Evolutionary conservation across 139 green algal species (phyloP), one percentile per base, ranked within the genome.

Genomic region (Protoeuglena noctilucae): DNA sequence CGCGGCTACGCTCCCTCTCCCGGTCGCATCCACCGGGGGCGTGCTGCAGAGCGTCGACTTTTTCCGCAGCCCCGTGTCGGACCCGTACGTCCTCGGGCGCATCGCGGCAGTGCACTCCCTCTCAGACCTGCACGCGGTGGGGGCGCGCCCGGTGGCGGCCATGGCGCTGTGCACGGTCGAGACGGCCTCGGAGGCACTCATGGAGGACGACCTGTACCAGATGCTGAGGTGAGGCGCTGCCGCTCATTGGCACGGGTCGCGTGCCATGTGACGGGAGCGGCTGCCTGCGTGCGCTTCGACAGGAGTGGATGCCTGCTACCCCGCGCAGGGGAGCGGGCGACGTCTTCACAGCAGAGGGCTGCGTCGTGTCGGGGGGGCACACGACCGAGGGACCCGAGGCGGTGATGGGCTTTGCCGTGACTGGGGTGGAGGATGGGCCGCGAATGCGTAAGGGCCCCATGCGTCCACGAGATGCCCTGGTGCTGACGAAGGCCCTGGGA

Each of bases 401-500:
- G 7, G 58, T 75, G 17, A 51, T 94, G 25, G 84, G 81, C 71
- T 29, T 23, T 59, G 16, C 22, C 31, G 30, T 58, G 52, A 28
- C 2, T 40, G 21, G 40, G 2, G 78, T 64, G 9, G 48, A 63
- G 3, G 54, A 78, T 29, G 46, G 16, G 3, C 23, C 23, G 22
- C 39, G 85, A 17, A 60, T 88, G 63, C 45, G 43, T 30, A 89
- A 88, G 62, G 59, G 59, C 1, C 75, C 78, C 18, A 59, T 90
- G 54, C 21, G 57, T 45, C 34, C 61, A 1, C 83, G 79, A 1
- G 68, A 96, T 41, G 56, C 40, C 1, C 53, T 96, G 27, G 58
- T 96, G 14, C 64, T 96, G 18, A 96, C 87, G n/a, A 95, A 96
- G 64, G 48, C 83, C 1, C 53, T 96, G 2, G 87, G 83, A 27